Percentiles rank a stretch among this genome's conserved stretches.
These are phyloP conservation scores for Carpinus fangiana DNA, from an alignment of 306 rosid species.

Conservation along the genomic window DNA sequence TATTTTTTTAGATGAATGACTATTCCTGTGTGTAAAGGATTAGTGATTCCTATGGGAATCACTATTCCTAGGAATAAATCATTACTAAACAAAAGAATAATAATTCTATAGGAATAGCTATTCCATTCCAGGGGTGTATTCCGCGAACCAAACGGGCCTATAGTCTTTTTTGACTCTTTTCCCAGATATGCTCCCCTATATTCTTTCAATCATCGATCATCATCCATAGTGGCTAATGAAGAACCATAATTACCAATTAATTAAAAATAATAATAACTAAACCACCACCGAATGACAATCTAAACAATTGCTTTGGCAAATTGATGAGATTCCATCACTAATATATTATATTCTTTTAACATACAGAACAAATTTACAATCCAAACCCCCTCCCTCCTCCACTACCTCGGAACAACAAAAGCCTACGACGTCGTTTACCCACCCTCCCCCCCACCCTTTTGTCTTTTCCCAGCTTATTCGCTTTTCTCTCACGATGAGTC, in stretches of 20 bases:
- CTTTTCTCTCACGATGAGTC: constrained; percentile 45
- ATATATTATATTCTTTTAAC: not conserved
- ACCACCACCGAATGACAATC: not conserved
- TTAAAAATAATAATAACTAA: too few species aligned
- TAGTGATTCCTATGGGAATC: too few species aligned
- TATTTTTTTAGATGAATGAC: too few species aligned
- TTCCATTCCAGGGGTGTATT: too few species aligned
- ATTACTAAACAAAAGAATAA: too few species aligned
- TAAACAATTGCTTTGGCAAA: constrained; percentile 1
- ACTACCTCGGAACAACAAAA: not conserved
- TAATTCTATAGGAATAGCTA: too few species aligned
- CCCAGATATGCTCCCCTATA: too few species aligned
- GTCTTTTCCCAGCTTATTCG: not conserved
- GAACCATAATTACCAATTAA: not conserved
- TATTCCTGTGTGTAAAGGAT: too few species aligned
- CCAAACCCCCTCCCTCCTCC: constrained; percentile 12
- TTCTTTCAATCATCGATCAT: not conserved
- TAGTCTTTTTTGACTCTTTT: not conserved
- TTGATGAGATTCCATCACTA: constrained; percentile 28
- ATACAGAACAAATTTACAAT: constrained; percentile 33
- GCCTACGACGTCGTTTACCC: not conserved
- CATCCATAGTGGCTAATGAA: not conserved
- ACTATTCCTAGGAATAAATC: too few species aligned
- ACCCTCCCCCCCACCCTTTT: not conserved
- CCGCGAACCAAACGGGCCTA: too few species aligned